Evolutionary conservation across 192 early-diverging fungal species (phyloP).

Genomic region (Gaertneriomyces semiglobifer): DNA sequence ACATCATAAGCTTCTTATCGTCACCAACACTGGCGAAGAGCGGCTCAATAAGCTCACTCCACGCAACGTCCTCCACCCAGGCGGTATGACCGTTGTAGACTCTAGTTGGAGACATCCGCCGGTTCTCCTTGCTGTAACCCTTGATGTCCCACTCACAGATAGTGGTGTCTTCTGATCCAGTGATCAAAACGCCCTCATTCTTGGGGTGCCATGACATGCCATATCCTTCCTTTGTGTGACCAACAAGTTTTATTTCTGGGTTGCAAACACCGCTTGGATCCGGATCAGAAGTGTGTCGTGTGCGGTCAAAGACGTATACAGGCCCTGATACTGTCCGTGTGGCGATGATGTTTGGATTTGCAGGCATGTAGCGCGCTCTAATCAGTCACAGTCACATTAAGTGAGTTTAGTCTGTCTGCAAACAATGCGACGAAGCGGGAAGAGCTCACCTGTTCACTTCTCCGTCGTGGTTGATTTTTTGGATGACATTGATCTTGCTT

Average conservation of each 20-base stretch:
- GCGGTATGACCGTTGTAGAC: slow-evolving; percentile 85
- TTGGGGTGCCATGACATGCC: slow-evolving; percentile 90
- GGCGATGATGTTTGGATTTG: slow-evolving; percentile 93
- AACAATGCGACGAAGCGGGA: background rate
- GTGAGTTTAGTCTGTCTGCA: slow-evolving; percentile 3
- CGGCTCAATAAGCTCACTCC: slow-evolving; percentile 77
- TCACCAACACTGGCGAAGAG: slow-evolving; percentile 97
- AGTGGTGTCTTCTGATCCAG: slow-evolving; percentile 87
- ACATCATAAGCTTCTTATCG: slow-evolving; percentile 88
- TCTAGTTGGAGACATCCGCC: slow-evolving; percentile 69
- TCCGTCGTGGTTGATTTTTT: slow-evolving; percentile 94
- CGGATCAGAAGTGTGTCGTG: slow-evolving; percentile 79
- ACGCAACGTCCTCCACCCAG: slow-evolving; percentile 94
- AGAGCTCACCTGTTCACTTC: slow-evolving; percentile 78
- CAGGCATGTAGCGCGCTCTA: slow-evolving; percentile 94
- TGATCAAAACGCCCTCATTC: slow-evolving; percentile 76
- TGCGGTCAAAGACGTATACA: slow-evolving; percentile 96
- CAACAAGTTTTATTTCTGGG: slow-evolving; percentile 82
- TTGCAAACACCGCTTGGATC: slow-evolving; percentile 69
- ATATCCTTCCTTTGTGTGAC: slow-evolving; percentile 92
- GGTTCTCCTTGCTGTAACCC: slow-evolving; percentile 70
- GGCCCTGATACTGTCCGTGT: slow-evolving; percentile 88
- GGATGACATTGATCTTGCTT: slow-evolving; percentile 79
- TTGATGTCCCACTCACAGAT: slow-evolving; percentile 93
- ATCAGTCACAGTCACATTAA: background rate